Base-by-base conservation (phyloP, 345 rosid species). In the Alliaria petiolata region DNA sequence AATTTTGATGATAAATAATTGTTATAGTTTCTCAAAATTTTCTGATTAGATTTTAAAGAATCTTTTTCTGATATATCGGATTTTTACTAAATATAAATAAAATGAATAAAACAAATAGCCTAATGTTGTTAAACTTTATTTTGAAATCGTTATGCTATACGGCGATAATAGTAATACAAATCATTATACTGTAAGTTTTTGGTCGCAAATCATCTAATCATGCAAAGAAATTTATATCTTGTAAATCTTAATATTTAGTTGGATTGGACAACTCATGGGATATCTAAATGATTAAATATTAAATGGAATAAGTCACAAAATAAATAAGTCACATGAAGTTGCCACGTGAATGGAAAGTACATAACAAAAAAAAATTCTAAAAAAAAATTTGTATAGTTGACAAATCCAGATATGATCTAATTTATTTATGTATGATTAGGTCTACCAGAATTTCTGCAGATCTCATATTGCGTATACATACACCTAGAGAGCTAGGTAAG, bases 361-460 rank as follows among this genome's bases (percentile, higher is more conserved):
- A 14, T 17, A 17, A 39, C 28, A 20, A 52, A 9, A 10, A 28
- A 5, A 3, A 8, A 39, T 22, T 36, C 8, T 28, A 19, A 28
- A 40, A 28, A 40, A 28, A 65, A 26, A 3, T 28, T 28, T 47
- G 15, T 57, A 60, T 33, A 40, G 72, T 58, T 74, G 72, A 74
- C 78, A 57, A 66, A 74, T 58, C 61, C 46, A 66, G 44, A 58
- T 66, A 66, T 58, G 39, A 50, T 50, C 72, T 47, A 28, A 65
- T 28, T 22, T 55, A 33, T 55, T 35, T 12, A 47, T 25, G 46
- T 38, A 20, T 72, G 60, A 65, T 38, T 44, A 72, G 39, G 47
- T 72, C 25, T 47, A 54, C 55, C 39, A 54, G 52, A 13, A 12
- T 63, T 54, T 43, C 17, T 33, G 40, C 39, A 54, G 34, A 34